Evolutionary conservation across 306 rosid genomes (phyloP).

Genomic region (Vigna radiata): DNA sequence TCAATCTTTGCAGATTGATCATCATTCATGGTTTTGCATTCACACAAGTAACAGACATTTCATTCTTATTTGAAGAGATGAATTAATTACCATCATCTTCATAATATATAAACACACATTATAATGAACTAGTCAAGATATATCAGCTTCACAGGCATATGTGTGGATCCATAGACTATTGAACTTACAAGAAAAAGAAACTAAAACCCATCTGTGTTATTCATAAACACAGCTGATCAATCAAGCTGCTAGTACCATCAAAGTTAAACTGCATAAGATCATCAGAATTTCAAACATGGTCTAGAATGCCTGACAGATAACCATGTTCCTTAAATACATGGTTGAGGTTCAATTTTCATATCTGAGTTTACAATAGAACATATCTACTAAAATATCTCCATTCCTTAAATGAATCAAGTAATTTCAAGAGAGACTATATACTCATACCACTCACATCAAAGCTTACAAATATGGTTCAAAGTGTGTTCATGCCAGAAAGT

Average conservation of each 20-base stretch:
- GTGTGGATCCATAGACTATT: too few relatives aligned
- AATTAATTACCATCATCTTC: slow-evolving; percentile 5
- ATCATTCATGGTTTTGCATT: slow-evolving; percentile 2
- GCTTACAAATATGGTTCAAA: too few relatives aligned
- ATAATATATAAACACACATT: background rate
- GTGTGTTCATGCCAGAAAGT: too few relatives aligned
- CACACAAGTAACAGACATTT: background rate
- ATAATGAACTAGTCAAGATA: background rate
- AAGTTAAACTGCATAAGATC: background rate
- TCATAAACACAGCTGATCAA: background rate
- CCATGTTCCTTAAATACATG: too few relatives aligned
- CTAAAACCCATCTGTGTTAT: background rate
- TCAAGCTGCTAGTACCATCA: background rate
- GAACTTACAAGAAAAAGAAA: background rate
- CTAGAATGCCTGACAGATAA: background rate
- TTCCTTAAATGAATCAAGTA: too few relatives aligned
- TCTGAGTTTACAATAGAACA: too few relatives aligned
- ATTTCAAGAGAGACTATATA: too few relatives aligned
- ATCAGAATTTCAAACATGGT: background rate
- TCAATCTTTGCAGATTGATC: slow-evolving; percentile 24
- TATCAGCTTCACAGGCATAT: too few relatives aligned
- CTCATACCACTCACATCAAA: background rate
- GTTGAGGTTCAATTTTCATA: too few relatives aligned
- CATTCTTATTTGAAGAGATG: background rate
- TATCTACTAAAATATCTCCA: too few relatives aligned